Evolutionary conservation across 2,329 filamentous ascomycete species (phyloP), one percentile per base, ranked within the genome.

Genomic region (Sporothrix globosa): DNA sequence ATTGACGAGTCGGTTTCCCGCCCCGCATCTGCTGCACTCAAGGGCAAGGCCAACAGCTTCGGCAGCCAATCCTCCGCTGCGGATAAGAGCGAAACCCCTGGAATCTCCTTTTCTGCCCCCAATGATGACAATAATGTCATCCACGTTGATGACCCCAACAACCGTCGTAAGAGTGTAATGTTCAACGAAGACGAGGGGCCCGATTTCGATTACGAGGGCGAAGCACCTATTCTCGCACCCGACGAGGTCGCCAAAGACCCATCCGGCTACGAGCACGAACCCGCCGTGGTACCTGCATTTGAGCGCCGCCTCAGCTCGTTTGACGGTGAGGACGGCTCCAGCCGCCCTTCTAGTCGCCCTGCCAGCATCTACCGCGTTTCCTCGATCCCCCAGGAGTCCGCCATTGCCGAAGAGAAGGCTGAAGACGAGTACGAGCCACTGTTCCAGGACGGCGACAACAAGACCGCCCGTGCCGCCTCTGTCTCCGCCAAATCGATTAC

Each of bases 361-460:
- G 85, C 85, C 72, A 93, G 90, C 77, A 82, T 89, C 53, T 88
- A 90, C 77, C 88, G 85, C 73, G 83, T 82, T 60, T 81, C 85
- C 5, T 67, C 60, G 7, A 82, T 85, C 19, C 81, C 82, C 69
- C 83, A 90, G 79, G 78, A 90, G 82, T 76, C 81, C 88, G 56
- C 93, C 91, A 3, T 92, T 92, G 5, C 82, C 97, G 70, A 52
- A 10, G 91, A 94, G 76, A 63, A 72, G 48, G 91, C 97, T 76
- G 92, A 97, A 5, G 91, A 94, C 76, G 94, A 98, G 79, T 98
- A 98, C 76, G 95, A 98, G 78, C 96, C 96, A 1, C 83, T 99
- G 3, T 99, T 99, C 80, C 93, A 96, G 70, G 91, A 94, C 19
- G 85, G 86, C 3, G 86, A 88, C 70, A 82, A 85, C 69, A 81